Percentiles rank a stretch among this genome's conserved stretches.
These are phyloP conservation scores for Candida tunisiensis DNA, from an alignment of 1,139 yeast species.

Conservation along the genomic window DNA sequence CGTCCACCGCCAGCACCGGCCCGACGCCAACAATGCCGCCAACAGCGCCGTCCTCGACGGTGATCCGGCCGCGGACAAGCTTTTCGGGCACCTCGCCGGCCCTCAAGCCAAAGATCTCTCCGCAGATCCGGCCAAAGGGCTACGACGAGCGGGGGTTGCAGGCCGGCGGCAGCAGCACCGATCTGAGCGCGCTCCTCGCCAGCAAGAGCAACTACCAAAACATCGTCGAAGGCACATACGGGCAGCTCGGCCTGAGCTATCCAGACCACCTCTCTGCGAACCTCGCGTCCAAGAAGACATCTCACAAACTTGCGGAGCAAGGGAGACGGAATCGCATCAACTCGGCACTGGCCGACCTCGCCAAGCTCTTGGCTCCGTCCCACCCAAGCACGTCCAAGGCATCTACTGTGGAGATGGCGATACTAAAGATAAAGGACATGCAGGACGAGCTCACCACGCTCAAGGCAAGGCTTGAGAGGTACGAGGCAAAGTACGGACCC, in stretches of 20 bases:
- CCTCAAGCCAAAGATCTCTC: neutral
- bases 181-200: constrained; percentile 19
- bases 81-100: neutral
- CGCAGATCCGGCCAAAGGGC: neutral
- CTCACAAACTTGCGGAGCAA: constrained; percentile 90
- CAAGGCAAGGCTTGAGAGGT: constrained; percentile 4
- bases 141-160: neutral
- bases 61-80: neutral
- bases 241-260: constrained; percentile 22
- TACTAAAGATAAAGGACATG: constrained; percentile 13
- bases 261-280: constrained; percentile 24
- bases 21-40: neutral
- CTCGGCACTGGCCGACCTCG: constrained; percentile 62
- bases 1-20: neutral
- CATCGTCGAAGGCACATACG: constrained; percentile 26
- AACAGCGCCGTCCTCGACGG: neutral
- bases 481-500: too few species aligned
- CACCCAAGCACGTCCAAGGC: constrained; percentile 42
- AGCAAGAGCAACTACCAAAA: constrained; percentile 26
- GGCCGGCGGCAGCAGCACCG: constrained; percentile 5
- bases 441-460: constrained; percentile 5
- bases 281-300: constrained; percentile 31
- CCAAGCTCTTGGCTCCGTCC: constrained; percentile 44
- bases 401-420: constrained; percentile 84
- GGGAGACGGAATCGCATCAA: constrained; percentile 91